Conservation (phyloP, 495 filamentous ascomycete species). For the Letharia columbiana region DNA sequence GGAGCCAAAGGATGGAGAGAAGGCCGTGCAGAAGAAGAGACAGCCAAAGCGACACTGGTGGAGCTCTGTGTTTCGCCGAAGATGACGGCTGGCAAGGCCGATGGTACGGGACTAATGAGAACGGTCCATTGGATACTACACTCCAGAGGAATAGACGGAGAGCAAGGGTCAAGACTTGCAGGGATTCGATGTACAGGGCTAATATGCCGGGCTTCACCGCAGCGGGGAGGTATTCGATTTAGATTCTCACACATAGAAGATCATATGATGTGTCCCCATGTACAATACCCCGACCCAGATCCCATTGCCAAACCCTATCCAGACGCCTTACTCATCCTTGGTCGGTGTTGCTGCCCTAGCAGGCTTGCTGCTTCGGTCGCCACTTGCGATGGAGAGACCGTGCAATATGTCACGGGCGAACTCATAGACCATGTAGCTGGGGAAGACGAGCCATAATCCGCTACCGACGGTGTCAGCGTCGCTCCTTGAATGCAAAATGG, state of each 20-base stretch:
- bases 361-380: conserved; percentile 19
- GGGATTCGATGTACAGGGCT: not conserved
- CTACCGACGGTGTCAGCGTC: conserved; percentile 33
- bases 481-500: conserved; percentile 4
- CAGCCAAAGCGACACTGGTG: not conserved
- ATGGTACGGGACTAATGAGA: not conserved
- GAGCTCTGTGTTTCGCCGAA: not conserved
- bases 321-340: conserved; percentile 15
- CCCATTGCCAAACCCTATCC: not conserved
- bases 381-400: conserved; percentile 47
- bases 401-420: conserved; percentile 63
- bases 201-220: conserved; percentile 3
- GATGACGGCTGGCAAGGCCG: not conserved
- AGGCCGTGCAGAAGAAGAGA: not conserved
- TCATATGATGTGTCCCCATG: not conserved
- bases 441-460: conserved; percentile 69
- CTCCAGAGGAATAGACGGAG: not conserved
- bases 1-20: not conserved
- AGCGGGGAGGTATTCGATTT: not conserved
- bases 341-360: conserved; percentile 12
- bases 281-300: not conserved
- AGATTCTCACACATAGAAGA: not conserved
- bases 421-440: conserved; percentile 59
- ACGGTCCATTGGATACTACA: not conserved
- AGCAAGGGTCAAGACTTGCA: not conserved